Percentiles rank a stretch among this genome's conserved stretches.
phyloP scores from a whole-genome alignment of 345 rosid genomes.

The Eucalyptus erythrocorys region DNA sequence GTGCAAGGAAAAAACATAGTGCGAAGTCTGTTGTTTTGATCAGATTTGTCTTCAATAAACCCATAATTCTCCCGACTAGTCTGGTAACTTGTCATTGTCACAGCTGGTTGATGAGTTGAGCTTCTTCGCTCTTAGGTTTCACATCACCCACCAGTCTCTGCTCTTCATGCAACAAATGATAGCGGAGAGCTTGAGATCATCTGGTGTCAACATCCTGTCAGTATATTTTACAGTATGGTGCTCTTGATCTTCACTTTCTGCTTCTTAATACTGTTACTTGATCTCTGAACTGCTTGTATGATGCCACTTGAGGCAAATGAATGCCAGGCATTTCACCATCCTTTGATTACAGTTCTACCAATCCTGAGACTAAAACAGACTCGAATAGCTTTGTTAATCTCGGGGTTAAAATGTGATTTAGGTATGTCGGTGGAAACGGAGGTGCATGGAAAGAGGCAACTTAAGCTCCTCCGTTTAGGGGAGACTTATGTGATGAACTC shows the following conservation, averaged over 20 bases:
- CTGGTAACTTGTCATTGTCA: background rate
- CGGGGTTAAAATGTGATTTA: background rate
- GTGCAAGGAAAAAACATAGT: background rate
- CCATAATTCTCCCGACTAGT: background rate
- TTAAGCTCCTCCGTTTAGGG: constrained; percentile 35
- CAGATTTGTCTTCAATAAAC: background rate
- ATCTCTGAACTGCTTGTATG: background rate
- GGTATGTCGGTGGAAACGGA: constrained; percentile 63
- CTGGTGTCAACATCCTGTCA: constrained; percentile 53
- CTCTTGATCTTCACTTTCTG: background rate
- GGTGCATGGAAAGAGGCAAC: constrained; percentile 46
- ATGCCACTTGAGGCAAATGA: no score
- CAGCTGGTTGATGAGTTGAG: background rate
- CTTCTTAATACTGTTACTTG: background rate
- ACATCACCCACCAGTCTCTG: constrained; percentile 81
- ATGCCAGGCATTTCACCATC: background rate
- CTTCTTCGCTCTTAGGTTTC: constrained; percentile 40
- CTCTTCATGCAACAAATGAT: constrained; percentile 78
- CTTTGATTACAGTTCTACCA: background rate
- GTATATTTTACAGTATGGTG: constrained; percentile 48
- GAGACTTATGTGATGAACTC: constrained; percentile 79
- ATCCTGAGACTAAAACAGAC: background rate
- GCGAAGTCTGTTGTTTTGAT: background rate
- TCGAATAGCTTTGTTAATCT: background rate
- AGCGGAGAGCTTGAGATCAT: constrained; percentile 41